These are phyloP conservation scores for Mycena polygramma DNA, from an alignment of 768 basidiomycete genomes.

Conservation along the genomic window DNA sequence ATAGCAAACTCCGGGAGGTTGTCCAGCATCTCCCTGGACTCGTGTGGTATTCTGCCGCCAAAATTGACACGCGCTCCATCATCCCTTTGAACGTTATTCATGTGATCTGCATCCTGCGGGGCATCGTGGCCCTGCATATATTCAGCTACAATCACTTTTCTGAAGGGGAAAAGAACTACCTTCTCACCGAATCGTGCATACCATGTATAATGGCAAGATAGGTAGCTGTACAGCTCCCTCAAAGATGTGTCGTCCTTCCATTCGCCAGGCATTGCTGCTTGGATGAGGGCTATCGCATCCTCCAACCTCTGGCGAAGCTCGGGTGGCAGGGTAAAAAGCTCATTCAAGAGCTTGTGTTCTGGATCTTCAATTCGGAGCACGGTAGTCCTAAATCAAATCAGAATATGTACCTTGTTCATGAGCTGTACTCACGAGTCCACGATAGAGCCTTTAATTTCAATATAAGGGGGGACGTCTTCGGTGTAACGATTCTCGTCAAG, in stretches of 20 bases:
- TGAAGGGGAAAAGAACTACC: neutral
- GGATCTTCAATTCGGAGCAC: neutral
- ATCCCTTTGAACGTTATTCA: neutral
- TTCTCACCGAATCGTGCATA: neutral
- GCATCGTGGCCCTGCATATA: too few species aligned
- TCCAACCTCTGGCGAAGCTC: neutral
- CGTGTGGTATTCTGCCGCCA: neutral
- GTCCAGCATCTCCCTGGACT: slow-evolving; percentile 10
- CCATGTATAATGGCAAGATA: neutral
- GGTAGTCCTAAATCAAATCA: too few species aligned
- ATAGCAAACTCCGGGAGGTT: neutral
- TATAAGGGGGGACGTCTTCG: too few species aligned
- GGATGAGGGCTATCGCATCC: neutral
- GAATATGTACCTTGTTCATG: too few species aligned
- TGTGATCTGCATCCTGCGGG: too few species aligned
- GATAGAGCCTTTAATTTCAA: too few species aligned
- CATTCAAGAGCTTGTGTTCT: neutral
- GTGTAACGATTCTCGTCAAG: too few species aligned
- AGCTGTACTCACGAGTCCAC: too few species aligned
- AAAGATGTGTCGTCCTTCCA: neutral
- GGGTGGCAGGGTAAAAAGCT: neutral
- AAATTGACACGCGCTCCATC: slow-evolving; percentile 9
- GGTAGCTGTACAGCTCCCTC: neutral
- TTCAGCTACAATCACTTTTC: too few species aligned
- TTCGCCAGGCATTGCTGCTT: neutral